Conservation (phyloP, 2,329 filamentous ascomycete species). For the Aschersonia sp. region DNA sequence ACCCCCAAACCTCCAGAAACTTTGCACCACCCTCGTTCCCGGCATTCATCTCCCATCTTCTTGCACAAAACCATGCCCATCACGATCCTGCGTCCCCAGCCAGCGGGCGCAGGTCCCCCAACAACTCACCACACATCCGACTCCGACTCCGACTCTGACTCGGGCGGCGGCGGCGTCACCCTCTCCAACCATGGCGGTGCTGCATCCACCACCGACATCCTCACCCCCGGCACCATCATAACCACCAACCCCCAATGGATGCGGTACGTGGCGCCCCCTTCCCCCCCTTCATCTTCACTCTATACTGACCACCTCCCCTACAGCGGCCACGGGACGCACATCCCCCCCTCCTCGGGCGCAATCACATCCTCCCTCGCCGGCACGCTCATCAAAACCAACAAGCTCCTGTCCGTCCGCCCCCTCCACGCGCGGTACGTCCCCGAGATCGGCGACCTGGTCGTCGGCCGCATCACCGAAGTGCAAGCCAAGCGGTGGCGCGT, state of each 20-base stretch:
- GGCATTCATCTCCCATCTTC: neutral
- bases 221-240: conserved; percentile 80
- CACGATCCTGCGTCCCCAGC: conserved; percentile 29
- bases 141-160: conserved; percentile 28
- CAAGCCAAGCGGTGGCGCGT: conserved; percentile 89
- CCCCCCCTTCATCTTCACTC: neutral
- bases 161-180: conserved; percentile 30
- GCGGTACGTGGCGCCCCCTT: conserved; percentile 34
- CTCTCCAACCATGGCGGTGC: conserved; percentile 22
- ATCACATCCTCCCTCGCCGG: conserved; percentile 88
- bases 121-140: conserved; percentile 10
- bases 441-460: conserved; percentile 89
- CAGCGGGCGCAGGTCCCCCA: conserved; percentile 12
- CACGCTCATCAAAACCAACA: conserved; percentile 86
- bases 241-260: conserved; percentile 96
- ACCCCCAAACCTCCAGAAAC: neutral
- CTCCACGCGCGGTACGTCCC: conserved; percentile 87
- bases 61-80: conserved; percentile 25
- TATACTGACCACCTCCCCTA: neutral
- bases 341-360: conserved; percentile 42
- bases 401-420: conserved; percentile 81
- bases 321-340: conserved; percentile 87
- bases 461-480: conserved; percentile 91
- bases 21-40: neutral
- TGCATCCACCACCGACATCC: conserved; percentile 36